These are phyloP conservation scores for Ochromonas danica DNA, from an alignment of 108 stramenopile species.

Conservation along the genomic window DNA sequence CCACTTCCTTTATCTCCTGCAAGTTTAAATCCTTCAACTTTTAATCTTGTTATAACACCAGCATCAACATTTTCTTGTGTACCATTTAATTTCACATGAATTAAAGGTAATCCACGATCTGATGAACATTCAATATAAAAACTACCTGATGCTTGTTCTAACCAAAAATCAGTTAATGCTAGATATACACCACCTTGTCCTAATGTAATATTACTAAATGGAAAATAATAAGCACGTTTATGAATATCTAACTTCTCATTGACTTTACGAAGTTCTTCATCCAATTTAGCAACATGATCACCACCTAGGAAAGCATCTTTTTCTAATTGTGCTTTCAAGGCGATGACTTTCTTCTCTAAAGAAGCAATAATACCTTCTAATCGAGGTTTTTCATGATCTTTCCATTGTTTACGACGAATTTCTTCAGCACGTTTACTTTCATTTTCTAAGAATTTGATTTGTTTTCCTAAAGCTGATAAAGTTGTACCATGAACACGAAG, in stretches of 20 bases:
- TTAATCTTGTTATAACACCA: not conserved
- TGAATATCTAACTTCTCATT: not conserved
- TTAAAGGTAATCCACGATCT: not conserved
- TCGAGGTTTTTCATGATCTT: not conserved
- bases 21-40: slow-evolving; percentile 19
- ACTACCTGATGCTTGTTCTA: not conserved
- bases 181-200: slow-evolving; percentile 25
- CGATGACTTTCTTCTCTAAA: not conserved
- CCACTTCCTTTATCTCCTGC: slow-evolving; percentile 26
- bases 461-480: slow-evolving; percentile 33
- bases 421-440: slow-evolving; percentile 6
- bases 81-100: not conserved
- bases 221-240: slow-evolving; percentile 10
- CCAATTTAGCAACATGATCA: slow-evolving; percentile 2
- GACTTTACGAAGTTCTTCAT: not conserved
- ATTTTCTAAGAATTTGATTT: slow-evolving; percentile 29
- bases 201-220: slow-evolving; percentile 5
- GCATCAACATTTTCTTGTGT: not conserved
- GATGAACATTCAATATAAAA: not conserved
- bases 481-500: not conserved
- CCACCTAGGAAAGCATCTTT: not conserved
- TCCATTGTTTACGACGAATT: not conserved
- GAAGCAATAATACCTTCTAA: not conserved
- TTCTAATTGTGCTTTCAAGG: not conserved
- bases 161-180: slow-evolving; percentile 19